A percentile compares a stretch with the other conserved stretches of the same genome.
Conservation (phyloP, 192 early-diverging fungal genomes). For the Entrophospora sp. region DNA sequence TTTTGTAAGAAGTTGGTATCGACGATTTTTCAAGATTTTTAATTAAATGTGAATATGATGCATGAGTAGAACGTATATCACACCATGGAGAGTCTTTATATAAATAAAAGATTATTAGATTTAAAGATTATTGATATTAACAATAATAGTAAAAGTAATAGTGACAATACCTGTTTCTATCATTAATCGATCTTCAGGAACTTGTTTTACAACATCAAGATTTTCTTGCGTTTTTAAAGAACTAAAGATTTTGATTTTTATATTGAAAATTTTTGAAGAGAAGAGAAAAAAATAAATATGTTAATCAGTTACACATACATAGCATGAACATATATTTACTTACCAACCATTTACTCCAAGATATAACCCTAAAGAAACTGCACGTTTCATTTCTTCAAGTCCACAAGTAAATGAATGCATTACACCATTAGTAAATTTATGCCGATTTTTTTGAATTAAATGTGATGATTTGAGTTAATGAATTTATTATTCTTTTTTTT, state of each 20-base stretch:
- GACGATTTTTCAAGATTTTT: slow-evolving; percentile 19
- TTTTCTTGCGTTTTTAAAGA: slow-evolving; percentile 86
- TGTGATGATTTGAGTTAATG: too few relatives aligned
- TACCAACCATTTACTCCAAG: slow-evolving; percentile 95
- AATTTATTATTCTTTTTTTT: too few relatives aligned
- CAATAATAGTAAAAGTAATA: not conserved
- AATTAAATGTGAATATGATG: slow-evolving; percentile 53
- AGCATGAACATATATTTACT: not conserved
- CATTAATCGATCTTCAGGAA: slow-evolving; percentile 78
- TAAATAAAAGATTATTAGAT: not conserved
- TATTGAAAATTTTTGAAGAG: not conserved
- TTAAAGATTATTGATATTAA: not conserved
- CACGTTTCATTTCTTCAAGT: slow-evolving; percentile 50
- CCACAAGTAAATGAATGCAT: slow-evolving; percentile 88
- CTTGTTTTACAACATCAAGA: slow-evolving; percentile 54
- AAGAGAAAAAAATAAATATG: not conserved
- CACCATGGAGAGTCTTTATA: slow-evolving; percentile 80
- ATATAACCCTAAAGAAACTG: slow-evolving; percentile 63
- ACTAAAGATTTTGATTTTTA: slow-evolving; percentile 5
- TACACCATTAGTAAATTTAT: slow-evolving; percentile 59
- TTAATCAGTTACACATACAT: not conserved
- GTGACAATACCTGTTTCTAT: slow-evolving; percentile 68
- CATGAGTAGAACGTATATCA: slow-evolving; percentile 81
- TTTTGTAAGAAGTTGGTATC: slow-evolving; percentile 46
- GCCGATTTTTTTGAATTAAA: slow-evolving; percentile 48